These are phyloP conservation scores for Rhizopus sp. DNA, from an alignment of 371 early-diverging fungal species.

Conservation along the genomic window DNA sequence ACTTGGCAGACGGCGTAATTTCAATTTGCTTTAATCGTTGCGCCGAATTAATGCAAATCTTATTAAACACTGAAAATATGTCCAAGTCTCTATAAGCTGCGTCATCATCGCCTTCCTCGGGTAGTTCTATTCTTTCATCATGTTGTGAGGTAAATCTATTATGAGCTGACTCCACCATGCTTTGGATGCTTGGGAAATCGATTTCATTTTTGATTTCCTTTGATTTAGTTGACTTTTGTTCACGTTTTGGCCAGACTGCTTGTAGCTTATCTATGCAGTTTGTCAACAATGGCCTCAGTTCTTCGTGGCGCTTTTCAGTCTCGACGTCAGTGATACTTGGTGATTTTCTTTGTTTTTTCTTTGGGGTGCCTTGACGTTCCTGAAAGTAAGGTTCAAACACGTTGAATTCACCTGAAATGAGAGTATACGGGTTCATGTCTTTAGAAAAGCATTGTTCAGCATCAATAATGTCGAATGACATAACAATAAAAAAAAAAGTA, in stretches of 20 bases:
- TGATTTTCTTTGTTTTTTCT: constrained; percentile 22
- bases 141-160: constrained; percentile 13
- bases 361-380: constrained; percentile 6
- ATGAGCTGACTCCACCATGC: constrained; percentile 29
- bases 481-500: constrained; percentile 1
- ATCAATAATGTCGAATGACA: constrained; percentile 24
- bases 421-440: constrained; percentile 14
- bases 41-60: constrained; percentile 19
- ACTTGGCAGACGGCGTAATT: constrained; percentile 22
- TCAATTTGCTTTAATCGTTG: constrained; percentile 13
- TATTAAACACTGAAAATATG: constrained; percentile 36
- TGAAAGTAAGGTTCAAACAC: constrained; percentile 39
- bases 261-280: constrained; percentile 14
- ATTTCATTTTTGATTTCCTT: constrained; percentile 17
- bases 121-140: neutral
- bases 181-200: constrained; percentile 33
- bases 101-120: neutral
- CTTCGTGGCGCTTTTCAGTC: constrained; percentile 31
- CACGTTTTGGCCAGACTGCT: constrained; percentile 5
- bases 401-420: constrained; percentile 36
- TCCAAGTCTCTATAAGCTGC: constrained; percentile 18
- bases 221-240: neutral
- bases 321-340: constrained; percentile 26
- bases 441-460: constrained; percentile 22
- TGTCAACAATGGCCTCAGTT: constrained; percentile 16